Conservation (phyloP, 768 basidiomycete species). For the Russula vinacea region DNA sequence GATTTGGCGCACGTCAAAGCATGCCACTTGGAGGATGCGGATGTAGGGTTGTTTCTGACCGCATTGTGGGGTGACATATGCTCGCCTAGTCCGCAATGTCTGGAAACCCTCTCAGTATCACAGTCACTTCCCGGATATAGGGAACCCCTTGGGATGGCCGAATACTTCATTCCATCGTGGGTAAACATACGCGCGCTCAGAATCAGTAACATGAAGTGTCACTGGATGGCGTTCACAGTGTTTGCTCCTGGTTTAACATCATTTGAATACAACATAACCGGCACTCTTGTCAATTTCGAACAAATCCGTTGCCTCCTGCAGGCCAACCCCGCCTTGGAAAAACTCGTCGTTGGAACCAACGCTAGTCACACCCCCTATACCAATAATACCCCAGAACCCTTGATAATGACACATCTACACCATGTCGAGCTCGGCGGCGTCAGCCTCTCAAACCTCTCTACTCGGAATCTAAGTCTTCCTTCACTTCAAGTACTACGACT, state of each 20-base stretch:
- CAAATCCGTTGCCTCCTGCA: constrained; percentile 29
- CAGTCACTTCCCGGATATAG: neutral
- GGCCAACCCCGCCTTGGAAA: constrained; percentile 30
- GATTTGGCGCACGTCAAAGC: constrained; percentile 10
- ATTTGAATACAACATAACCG: constrained; percentile 21
- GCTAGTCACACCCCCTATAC: too few relatives aligned
- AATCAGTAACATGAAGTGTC: constrained; percentile 9
- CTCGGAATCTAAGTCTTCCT: constrained; percentile 19
- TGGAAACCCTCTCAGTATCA: constrained; percentile 13
- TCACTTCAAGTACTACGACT: constrained; percentile 22
- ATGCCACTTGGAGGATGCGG: constrained; percentile 11
- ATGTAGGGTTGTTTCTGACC: neutral
- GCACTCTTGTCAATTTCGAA: constrained; percentile 12
- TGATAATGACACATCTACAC: constrained; percentile 22
- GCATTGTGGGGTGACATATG: neutral
- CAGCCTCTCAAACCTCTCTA: neutral
- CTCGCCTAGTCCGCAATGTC: neutral
- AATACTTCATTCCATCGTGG: neutral
- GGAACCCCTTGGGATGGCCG: neutral
- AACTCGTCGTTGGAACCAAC: constrained; percentile 20
- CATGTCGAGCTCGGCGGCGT: constrained; percentile 23
- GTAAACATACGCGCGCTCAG: constrained; percentile 7
- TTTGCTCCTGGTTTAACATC: constrained; percentile 21
- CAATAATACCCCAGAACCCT: neutral
- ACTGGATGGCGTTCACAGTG: constrained; percentile 4